Evolutionary conservation across 1,284 basidiomycete species (phyloP), one percentile per base, ranked within the genome.

Genomic region (Malassezia arunalokei): DNA sequence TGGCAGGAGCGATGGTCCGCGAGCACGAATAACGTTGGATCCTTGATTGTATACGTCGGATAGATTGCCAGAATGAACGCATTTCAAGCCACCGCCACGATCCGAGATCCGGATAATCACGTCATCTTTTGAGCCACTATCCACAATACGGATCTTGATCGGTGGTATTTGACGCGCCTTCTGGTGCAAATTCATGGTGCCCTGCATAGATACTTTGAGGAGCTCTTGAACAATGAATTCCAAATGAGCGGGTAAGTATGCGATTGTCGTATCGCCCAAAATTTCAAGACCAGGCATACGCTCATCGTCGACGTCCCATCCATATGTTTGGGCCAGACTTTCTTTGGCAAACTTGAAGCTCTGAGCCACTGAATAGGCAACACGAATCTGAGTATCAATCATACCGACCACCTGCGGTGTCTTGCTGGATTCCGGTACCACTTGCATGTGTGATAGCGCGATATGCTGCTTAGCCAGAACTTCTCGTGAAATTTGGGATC

Each of bases 381-480:
- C 80, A 60, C 80, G 79, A 41, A 91, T 75, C 2, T 79, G 79
- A 0, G 87, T 88, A 63, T 83, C 83, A 47, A 92, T 89, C 58
- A 92, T 85, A 7, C 88, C 88, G 28, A 92, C 54, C 47, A 12
- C 59, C 43, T 14, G 40, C 47, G 15, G 46, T 33, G 20, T 55
- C 43, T 8, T 44, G 33, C 7, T 45, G 12, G 8, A 37, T 1
- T 43, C 47, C 4, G 58, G 59, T 15, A 67, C 67, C 38, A 59
- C 56, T 15, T 55, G 53, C 53, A 55, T 55, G 3, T 28, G 33
- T 14, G 45, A 84, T 5, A 92, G 77, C 3, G 86, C 84, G 49
- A 91, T 82, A 64, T 92, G 88, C 65, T 92, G 88, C 68, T 91
- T 86, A 1, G 83, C 86, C 29, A 92, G 78, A 28, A 92, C 88